Evolutionary conservation across 2,329 filamentous ascomycete species (phyloP), one percentile per base, ranked within the genome.

Genomic region (Diaporthe humulicola): DNA sequence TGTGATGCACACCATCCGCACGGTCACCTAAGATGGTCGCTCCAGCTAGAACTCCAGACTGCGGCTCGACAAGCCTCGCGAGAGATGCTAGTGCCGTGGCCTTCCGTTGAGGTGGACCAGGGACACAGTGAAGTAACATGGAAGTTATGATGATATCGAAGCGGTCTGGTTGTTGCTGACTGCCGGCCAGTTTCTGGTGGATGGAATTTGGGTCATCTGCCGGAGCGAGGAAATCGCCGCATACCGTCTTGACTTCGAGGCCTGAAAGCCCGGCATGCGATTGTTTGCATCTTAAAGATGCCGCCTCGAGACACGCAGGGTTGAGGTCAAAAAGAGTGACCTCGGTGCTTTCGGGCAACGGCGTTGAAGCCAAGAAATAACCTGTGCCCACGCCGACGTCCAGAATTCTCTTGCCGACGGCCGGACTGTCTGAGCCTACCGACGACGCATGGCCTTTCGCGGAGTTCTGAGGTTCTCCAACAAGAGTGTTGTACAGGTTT

Each of bases 261-360:
- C 36, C 66, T n/a, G 33, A 22, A 38, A 52, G 50, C 8, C 28
- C 28, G 10, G 42, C 10, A 19, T 50, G 42, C 17, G 56, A 60
- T 25, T 38, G 33, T 40, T 60, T 40, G 50, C 66, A 70, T 7
- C 66, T 50, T 2, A n/a, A 15, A 15, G 50, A 56, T 28, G 66
- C 66, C n/a, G 66, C 36, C 15, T 70, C 66, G 19, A 70, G 66
- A 28, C 66, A 70, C 6, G 66, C 66, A 10, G 66, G 66, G 33
- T 70, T 70, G 33, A 70, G 66, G 48, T 70, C 66, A n/a, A 70
- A 52, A 2, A 70, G 48, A 22, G 50, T 70, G 66, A 70, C 28
- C 3, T 28, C 25, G 17, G 66, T 40, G 48, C 10, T 36, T n/a
- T 50, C 30, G 30, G 48, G 48, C 5, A 70, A 15, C 2, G 48